Percentiles rank a stretch among this genome's conserved stretches.
These are phyloP conservation scores for Melanogaster broomeanus DNA, from an alignment of 768 basidiomycete species.

Conservation along the genomic window DNA sequence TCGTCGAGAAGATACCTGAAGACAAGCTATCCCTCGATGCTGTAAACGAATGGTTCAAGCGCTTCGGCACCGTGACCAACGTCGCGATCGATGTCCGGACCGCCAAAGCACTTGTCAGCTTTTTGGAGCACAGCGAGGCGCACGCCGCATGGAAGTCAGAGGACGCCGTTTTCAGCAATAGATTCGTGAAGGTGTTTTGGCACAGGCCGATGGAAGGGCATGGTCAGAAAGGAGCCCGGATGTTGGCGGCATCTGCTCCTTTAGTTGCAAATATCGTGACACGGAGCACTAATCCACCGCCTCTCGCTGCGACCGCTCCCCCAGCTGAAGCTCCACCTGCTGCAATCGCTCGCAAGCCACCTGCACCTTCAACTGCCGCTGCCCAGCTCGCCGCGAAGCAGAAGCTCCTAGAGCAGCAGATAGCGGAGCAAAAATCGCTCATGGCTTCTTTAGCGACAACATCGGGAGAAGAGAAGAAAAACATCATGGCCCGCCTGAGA, in stretches of 20 bases:
- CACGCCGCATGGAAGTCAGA: constrained; percentile 89
- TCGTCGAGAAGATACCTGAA: constrained; percentile 92
- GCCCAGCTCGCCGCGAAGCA: constrained; percentile 72
- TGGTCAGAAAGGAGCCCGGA: constrained; percentile 73
- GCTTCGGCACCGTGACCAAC: constrained; percentile 90
- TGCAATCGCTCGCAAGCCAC: constrained; percentile 38
- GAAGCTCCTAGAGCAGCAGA: constrained; percentile 75
- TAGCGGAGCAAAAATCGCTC: constrained; percentile 85
- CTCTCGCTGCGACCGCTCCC: constrained; percentile 51
- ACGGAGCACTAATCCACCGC: constrained; percentile 18
- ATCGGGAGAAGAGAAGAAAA: constrained; percentile 72
- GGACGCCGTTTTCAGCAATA: constrained; percentile 92
- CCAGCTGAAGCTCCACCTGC: constrained; percentile 26
- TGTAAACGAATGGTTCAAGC: constrained; percentile 88
- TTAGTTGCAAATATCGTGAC: constrained; percentile 63
- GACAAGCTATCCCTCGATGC: constrained; percentile 75
- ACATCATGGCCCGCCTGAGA: constrained; percentile 72
- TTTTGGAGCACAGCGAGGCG: constrained; percentile 80
- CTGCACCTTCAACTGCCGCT: constrained; percentile 36
- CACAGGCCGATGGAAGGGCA: constrained; percentile 92
- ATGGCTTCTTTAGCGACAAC: constrained; percentile 70
- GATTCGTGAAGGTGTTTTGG: constrained; percentile 97
- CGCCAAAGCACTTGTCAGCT: constrained; percentile 86
- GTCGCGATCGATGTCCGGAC: constrained; percentile 79
- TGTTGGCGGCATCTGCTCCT: constrained; percentile 81